These are phyloP conservation scores for Neolecta irregularis DNA, from an alignment of 1,139 yeast genomes.

Conservation along the genomic window DNA sequence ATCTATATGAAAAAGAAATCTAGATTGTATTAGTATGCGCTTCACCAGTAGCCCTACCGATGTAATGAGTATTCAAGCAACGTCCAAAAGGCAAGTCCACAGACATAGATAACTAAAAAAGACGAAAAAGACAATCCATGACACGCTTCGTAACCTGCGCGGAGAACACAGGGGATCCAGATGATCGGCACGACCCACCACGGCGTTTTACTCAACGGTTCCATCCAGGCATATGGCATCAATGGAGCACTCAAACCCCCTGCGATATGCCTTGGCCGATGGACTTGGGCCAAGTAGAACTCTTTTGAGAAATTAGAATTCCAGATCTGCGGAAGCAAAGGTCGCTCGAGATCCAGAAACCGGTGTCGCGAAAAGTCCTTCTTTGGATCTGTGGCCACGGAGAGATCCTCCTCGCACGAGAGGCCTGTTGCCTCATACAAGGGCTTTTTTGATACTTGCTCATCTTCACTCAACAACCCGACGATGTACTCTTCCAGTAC, in stretches of 20 bases:
- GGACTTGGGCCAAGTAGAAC: conserved; percentile 88
- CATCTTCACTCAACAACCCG: conserved; percentile 44
- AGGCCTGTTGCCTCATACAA: conserved; percentile 31
- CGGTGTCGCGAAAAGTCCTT: conserved; percentile 62
- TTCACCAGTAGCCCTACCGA: too few species aligned
- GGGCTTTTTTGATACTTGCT: conserved; percentile 21
- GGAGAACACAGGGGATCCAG: conserved; percentile 74
- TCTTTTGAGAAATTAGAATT: conserved; percentile 63
- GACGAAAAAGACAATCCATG: conserved; percentile 19
- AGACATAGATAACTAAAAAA: conserved; percentile 29
- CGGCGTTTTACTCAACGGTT: conserved; percentile 53
- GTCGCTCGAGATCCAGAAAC: conserved; percentile 71
- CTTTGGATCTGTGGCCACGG: conserved; percentile 60
- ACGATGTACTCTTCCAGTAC: conserved; percentile 58
- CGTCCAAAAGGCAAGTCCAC: conserved; percentile 85
- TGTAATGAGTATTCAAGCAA: conserved; percentile 75
- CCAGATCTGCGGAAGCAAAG: conserved; percentile 66
- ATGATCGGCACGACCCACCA: conserved; percentile 74
- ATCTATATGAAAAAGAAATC: conserved; percentile 83
- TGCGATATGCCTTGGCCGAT: conserved; percentile 88
- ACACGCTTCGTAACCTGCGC: conserved; percentile 28
- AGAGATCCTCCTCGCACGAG: conserved; percentile 45
- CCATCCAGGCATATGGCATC: conserved; percentile 60
- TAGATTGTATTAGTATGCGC: too few species aligned
- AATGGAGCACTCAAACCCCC: conserved; percentile 73